These are phyloP conservation scores for Fusarium burgessii DNA, from an alignment of 2,329 filamentous ascomycete genomes.

Conservation along the genomic window DNA sequence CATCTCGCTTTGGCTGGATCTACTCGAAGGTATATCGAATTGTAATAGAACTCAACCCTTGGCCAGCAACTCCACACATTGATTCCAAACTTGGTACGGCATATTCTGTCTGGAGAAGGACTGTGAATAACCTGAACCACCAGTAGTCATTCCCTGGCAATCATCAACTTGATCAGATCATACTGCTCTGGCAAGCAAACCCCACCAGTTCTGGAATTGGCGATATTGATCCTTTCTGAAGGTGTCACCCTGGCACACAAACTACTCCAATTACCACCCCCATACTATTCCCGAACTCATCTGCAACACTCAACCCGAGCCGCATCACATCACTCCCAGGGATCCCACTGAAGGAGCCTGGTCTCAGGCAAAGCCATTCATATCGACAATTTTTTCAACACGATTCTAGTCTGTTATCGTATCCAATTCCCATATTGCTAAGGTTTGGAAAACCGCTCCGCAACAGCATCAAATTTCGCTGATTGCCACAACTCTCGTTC, in stretches of 20 bases:
- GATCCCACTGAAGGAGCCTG: constrained; percentile 4
- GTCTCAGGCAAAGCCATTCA: constrained; percentile 8
- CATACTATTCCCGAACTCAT: constrained; percentile 23
- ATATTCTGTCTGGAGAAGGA: constrained; percentile 6
- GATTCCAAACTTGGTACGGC: not conserved
- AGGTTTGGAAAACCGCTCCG: not conserved
- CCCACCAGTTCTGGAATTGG: constrained; percentile 5
- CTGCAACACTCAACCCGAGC: constrained; percentile 8
- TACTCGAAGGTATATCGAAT: constrained; percentile 1
- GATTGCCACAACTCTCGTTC: not conserved
- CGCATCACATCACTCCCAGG: constrained; percentile 10
- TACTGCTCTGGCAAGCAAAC: constrained; percentile 3
- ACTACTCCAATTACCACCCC: constrained; percentile 4
- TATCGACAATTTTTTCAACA: not conserved
- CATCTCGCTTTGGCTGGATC: not conserved
- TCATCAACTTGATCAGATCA: constrained; percentile 7
- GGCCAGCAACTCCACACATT: not conserved
- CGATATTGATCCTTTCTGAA: constrained; percentile 7
- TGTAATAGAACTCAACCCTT: not conserved
- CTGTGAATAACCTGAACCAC: not conserved
- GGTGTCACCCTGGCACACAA: constrained; percentile 5
- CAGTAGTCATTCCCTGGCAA: not conserved
- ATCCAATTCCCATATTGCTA: not conserved
- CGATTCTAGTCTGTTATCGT: constrained; percentile 4
- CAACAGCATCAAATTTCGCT: not conserved